phyloP scores from a whole-genome alignment of 192 early-diverging fungal genomes.

The Entomortierella chlamydospora region DNA sequence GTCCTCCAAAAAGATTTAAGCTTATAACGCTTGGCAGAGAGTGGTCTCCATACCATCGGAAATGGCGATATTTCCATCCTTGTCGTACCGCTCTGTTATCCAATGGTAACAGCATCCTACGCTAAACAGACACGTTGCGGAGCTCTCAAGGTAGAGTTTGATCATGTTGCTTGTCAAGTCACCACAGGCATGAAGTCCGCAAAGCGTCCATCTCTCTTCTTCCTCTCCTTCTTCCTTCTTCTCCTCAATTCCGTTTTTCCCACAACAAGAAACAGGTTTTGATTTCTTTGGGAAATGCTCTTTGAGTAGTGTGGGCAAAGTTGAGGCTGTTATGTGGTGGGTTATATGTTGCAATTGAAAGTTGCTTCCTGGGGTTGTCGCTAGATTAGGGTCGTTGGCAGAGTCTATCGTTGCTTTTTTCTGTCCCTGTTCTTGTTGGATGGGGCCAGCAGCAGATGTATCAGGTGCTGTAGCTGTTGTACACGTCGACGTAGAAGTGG shows the following conservation, averaged over 20 bases:
- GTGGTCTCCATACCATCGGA: conserved; percentile 17
- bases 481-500: too few species aligned
- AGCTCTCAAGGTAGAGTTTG: conserved; percentile 68
- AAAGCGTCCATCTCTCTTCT: conserved; percentile 71
- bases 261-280: background rate
- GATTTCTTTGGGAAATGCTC: conserved; percentile 48
- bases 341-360: conserved; percentile 61
- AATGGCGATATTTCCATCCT: conserved; percentile 36
- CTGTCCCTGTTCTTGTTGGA: background rate
- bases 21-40: too few species aligned
- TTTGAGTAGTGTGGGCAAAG: conserved; percentile 54
- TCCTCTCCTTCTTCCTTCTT: conserved; percentile 9
- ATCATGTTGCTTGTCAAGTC: conserved; percentile 82
- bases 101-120: conserved; percentile 92
- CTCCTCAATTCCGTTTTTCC: background rate
- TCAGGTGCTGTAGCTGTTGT: too few species aligned
- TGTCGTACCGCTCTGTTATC: conserved; percentile 67
- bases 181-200: conserved; percentile 89
- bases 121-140: conserved; percentile 67
- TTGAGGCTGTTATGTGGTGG: conserved; percentile 57
- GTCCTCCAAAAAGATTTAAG: background rate
- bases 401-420: background rate
- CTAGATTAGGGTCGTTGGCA: conserved; percentile 33
- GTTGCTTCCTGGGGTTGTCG: conserved; percentile 34
- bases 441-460: too few species aligned